A percentile compares a stretch with the other conserved stretches of the same genome.
phyloP scores from a whole-genome alignment of 148 eudicot species.

The Polygonum maritimum region DNA sequence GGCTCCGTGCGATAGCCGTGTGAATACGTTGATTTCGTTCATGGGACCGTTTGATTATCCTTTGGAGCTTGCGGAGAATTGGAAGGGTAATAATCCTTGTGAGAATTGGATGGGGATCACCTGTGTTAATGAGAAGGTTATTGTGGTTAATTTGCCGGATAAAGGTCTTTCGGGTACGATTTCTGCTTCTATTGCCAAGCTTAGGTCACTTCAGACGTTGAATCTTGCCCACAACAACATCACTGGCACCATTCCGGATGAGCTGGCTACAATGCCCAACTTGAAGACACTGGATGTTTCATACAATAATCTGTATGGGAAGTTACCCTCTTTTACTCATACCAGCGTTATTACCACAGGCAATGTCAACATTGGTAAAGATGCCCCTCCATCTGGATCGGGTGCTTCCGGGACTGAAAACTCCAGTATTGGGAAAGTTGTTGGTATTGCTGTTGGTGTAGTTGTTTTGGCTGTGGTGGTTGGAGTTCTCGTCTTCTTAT shows the following conservation, averaged over 20 bases:
- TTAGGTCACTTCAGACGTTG: background rate
- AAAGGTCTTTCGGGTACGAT: background rate
- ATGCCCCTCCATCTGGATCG: background rate
- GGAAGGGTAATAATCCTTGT: constrained; percentile 70
- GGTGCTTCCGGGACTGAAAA: background rate
- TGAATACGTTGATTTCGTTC: constrained; percentile 39
- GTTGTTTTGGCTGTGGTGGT: background rate
- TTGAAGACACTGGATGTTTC: constrained; percentile 8
- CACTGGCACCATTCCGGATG: constrained; percentile 7
- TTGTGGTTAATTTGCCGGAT: background rate
- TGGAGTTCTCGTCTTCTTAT: background rate
- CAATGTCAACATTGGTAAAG: constrained; percentile 7
- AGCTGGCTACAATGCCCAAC: background rate
- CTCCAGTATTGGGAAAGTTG: background rate
- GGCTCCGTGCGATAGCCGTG: constrained; percentile 44
- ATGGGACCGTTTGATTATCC: constrained; percentile 61
- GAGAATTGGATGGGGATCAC: background rate
- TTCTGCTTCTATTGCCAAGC: constrained; percentile 2
- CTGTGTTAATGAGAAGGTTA: background rate
- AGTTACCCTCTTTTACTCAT: background rate
- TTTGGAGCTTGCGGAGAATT: constrained; percentile 32
- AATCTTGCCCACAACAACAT: constrained; percentile 6
- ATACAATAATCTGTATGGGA: background rate
- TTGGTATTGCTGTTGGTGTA: background rate
- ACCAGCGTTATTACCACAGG: background rate